These are phyloP conservation scores for Nakazawaea pomicola DNA, from an alignment of 805 yeast genomes.

Conservation along the genomic window DNA sequence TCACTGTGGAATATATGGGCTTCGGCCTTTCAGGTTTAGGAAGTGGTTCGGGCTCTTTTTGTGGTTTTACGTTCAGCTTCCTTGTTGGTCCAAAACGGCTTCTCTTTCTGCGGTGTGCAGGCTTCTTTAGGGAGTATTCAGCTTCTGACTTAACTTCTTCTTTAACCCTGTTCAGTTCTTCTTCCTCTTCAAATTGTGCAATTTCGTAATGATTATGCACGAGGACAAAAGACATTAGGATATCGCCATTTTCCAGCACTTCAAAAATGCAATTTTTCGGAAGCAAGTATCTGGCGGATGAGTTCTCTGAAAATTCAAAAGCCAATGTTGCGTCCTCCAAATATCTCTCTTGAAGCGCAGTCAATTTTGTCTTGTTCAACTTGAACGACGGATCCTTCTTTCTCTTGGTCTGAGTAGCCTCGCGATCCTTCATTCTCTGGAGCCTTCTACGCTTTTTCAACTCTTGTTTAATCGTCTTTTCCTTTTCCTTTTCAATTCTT, in stretches of 20 bases:
- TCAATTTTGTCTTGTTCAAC: conserved; percentile 51
- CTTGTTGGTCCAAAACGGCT: conserved; percentile 15
- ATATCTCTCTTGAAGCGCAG: conserved; percentile 75
- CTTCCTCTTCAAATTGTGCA: conserved; percentile 20
- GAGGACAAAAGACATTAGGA: conserved; percentile 43
- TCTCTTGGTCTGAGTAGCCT: conserved; percentile 18
- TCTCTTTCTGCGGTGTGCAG: conserved; percentile 14
- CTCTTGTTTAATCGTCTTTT: conserved; percentile 3
- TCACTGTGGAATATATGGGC: conserved; percentile 52
- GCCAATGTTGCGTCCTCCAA: conserved; percentile 65
- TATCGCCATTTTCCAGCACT: conserved; percentile 35
- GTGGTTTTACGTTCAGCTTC: conserved; percentile 13
- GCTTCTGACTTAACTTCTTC: conserved; percentile 21
- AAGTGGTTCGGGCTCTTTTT: conserved; percentile 32
- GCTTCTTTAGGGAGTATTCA: conserved; percentile 15
- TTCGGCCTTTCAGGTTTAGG: conserved; percentile 38
- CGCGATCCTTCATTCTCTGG: conserved; percentile 15
- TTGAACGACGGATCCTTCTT: conserved; percentile 15
- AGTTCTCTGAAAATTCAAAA: conserved; percentile 80
- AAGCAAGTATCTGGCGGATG: conserved; percentile 64
- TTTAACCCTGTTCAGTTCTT: conserved; percentile 21
- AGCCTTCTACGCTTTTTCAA: conserved; percentile 13
- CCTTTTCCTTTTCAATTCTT: conserved; percentile 19
- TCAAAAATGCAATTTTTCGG: conserved; percentile 81
- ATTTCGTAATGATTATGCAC: conserved; percentile 47